phyloP scores from a whole-genome alignment of 2,329 filamentous ascomycete genomes.

The Epichloe sp. region DNA sequence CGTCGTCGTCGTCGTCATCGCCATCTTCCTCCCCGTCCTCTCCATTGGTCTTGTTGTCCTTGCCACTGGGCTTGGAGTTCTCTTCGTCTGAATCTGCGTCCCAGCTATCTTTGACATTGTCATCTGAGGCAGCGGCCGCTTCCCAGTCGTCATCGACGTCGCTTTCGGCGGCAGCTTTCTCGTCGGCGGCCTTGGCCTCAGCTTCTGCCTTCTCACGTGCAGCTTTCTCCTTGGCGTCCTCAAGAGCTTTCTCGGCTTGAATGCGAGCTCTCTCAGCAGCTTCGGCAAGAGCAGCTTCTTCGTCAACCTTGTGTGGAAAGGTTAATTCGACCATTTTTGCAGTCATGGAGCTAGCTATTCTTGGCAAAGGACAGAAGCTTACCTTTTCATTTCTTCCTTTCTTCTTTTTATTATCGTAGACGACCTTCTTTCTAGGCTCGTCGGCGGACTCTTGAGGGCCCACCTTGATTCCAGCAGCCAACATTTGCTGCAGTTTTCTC shows the following conservation, averaged over 20 bases:
- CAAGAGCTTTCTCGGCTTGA: slow-evolving; percentile 55
- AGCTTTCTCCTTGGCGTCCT: slow-evolving; percentile 49
- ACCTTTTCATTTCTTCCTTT: slow-evolving; percentile 48
- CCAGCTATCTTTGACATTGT: slow-evolving; percentile 88
- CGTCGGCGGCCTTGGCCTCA: slow-evolving; percentile 40
- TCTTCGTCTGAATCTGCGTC: slow-evolving; percentile 75
- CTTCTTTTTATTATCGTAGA: slow-evolving; percentile 72
- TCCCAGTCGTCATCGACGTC: slow-evolving; percentile 80
- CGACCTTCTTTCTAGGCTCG: slow-evolving; percentile 65
- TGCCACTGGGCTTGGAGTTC: slow-evolving; percentile 15
- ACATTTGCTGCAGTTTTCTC: slow-evolving; percentile 72
- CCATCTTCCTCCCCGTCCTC: slow-evolving; percentile 31
- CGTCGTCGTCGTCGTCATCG: slow-evolving; percentile 12
- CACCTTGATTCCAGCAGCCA: slow-evolving; percentile 63
- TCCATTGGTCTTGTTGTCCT: slow-evolving; percentile 2
- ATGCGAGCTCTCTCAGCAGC: slow-evolving; percentile 57
- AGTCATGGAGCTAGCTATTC: not conserved
- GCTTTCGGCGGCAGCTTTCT: slow-evolving; percentile 41
- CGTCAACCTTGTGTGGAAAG: slow-evolving; percentile 43
- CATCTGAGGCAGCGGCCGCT: slow-evolving; percentile 56
- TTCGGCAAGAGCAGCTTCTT: slow-evolving; percentile 66
- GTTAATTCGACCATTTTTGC: not conserved
- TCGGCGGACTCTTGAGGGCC: slow-evolving; percentile 41
- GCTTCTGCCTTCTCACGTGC: slow-evolving; percentile 42
- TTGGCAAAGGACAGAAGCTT: slow-evolving; percentile 3